Base-by-base conservation (phyloP, 805 yeast genomes). In the Wickerhamiella azyma region DNA sequence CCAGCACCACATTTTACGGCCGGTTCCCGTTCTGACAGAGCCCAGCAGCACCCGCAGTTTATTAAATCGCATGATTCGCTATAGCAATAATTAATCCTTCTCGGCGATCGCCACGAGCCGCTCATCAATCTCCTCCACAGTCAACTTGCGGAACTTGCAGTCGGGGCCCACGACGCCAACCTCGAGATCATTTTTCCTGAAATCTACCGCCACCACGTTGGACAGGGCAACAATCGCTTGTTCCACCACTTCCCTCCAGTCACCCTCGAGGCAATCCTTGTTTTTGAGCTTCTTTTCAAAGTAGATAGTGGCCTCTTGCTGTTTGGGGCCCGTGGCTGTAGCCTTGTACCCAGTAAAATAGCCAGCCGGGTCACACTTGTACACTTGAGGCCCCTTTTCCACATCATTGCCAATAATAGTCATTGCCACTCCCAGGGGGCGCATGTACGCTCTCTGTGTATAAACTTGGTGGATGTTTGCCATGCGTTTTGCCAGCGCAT, bases 371-470 rank as follows among this genome's bases (percentile, higher is more conserved):
- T 92, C 98, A 54, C 92, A 79, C 69, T 89, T 92, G 69, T 75
- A 86, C 50, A 92, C 72, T 57, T 79, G 77, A 24, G 98, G 96
- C 1, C 97, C 98, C 45, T 69, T 64, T 65, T 81, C 94, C 59
- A 85, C 96, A 63, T 86, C 96, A 48, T 83, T 79, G 39, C 94
- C 77, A 48, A 86, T 74, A 58, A 89, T 81, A 21, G 96, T 85
- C 59, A 86, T 72, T 26, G 94, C 85, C 49, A 89, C 96, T 33
- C 98, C 98, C 54, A 86, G 71, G 21, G 98, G 98, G 66, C 98
- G 78, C 97, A 92, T 92, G 65, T 89, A 89, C 9, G 97, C 97
- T 61, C 96, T 75, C 67, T 92, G 98, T 37, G 98, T 92, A 65
- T 86, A 92, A 52, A 92, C 76, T 69, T 92, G 98, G 42, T 94